phyloP scores from a whole-genome alignment of 140 eudicot genomes.

The Anethum foeniculum region DNA sequence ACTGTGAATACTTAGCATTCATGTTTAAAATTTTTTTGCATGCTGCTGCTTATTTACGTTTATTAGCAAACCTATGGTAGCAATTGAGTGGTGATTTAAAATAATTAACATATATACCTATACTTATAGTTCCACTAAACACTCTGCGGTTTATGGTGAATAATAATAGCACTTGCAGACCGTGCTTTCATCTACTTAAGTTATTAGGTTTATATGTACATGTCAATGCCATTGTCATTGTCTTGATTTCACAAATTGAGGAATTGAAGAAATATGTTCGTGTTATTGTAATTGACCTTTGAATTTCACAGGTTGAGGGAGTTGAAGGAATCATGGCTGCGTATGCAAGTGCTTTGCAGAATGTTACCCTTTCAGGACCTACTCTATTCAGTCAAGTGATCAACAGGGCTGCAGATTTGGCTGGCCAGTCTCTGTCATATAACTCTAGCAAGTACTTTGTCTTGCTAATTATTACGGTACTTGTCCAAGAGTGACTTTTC shows the following conservation, averaged over 20 bases:
- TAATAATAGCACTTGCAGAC: neutral
- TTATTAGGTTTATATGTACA: neutral
- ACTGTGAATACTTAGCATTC: neutral
- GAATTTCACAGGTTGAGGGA: constrained; percentile 55
- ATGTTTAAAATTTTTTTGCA: neutral
- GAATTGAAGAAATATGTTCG: constrained; percentile 35
- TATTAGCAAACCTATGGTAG: neutral
- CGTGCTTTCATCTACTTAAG: neutral
- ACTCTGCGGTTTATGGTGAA: neutral
- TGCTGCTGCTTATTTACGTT: neutral
- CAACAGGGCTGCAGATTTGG: constrained; percentile 78
- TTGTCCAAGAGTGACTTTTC: neutral
- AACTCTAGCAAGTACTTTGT: constrained; percentile 58
- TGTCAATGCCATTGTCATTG: neutral
- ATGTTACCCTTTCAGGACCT: constrained; percentile 68
- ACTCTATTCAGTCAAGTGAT: constrained; percentile 79
- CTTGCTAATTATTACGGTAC: constrained; percentile 87
- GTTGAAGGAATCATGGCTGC: constrained; percentile 86
- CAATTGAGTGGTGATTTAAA: neutral
- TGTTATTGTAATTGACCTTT: neutral
- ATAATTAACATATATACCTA: neutral
- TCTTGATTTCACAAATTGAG: constrained; percentile 42
- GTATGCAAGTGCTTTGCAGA: constrained; percentile 56
- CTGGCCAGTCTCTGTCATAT: constrained; percentile 55
- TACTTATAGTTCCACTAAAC: neutral